Percentiles rank a stretch among this genome's conserved stretches.
phyloP scores from a whole-genome alignment of 2,329 filamentous ascomycete genomes.

The Fusarium aywerte region DNA sequence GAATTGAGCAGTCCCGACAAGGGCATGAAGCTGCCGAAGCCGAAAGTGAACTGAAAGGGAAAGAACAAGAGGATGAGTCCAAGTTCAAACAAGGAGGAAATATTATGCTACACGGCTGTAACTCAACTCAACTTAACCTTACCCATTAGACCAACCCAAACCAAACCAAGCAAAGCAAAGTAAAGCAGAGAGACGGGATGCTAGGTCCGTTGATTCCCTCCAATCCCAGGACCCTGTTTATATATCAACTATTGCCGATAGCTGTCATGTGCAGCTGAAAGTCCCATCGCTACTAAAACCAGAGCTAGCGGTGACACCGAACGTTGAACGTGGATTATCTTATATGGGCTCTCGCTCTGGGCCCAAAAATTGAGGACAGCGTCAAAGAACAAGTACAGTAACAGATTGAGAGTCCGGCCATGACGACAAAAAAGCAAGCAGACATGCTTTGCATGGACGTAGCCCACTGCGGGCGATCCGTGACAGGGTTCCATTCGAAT shows the following conservation, averaged over 20 bases:
- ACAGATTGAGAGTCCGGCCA: conserved; percentile 12
- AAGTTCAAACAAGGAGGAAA: conserved; percentile 31
- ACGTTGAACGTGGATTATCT: neutral
- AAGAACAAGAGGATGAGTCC: neutral
- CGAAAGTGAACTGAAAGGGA: conserved; percentile 16
- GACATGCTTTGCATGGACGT: conserved; percentile 37
- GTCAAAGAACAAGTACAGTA: conserved; percentile 10
- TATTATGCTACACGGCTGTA: conserved; percentile 22
- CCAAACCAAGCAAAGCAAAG: too few species aligned
- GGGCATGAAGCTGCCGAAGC: conserved; percentile 24
- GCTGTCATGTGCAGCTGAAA: conserved; percentile 1
- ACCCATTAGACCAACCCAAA: too few species aligned
- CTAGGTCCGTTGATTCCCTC: conserved; percentile 22
- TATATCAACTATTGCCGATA: neutral
- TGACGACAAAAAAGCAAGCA: conserved; percentile 32
- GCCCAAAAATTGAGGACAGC: neutral
- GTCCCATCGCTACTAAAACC: conserved; percentile 1
- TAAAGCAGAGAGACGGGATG: conserved; percentile 34
- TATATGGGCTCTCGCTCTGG: neutral
- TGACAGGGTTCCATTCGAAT: conserved; percentile 30
- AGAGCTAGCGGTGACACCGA: conserved; percentile 18
- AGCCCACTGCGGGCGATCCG: conserved; percentile 30
- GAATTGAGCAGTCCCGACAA: conserved; percentile 40
- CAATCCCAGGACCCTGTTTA: neutral
- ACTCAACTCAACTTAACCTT: neutral